Conservation (phyloP, 495 filamentous ascomycete genomes). For the Neurospora sp. region DNA sequence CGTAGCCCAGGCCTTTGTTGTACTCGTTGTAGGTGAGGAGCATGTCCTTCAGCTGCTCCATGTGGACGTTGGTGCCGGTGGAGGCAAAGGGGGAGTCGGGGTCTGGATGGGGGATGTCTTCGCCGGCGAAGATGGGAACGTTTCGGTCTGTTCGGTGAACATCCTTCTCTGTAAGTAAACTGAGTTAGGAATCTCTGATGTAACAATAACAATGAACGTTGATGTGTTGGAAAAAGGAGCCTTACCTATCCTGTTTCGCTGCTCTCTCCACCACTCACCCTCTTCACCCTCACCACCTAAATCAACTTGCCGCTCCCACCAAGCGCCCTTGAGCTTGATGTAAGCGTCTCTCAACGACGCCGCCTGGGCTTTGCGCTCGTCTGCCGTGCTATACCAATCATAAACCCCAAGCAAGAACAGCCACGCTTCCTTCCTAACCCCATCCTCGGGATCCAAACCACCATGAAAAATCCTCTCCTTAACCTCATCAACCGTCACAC, state of each 20-base stretch:
- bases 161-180: constrained; percentile 70
- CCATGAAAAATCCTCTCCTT: constrained; percentile 96
- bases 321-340: constrained; percentile 81
- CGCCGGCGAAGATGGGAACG: constrained; percentile 86
- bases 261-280: constrained; percentile 92
- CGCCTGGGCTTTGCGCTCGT: constrained; percentile 69
- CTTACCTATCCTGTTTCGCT: constrained; percentile 85
- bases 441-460: constrained; percentile 78
- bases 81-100: constrained; percentile 91
- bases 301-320: constrained; percentile 93
- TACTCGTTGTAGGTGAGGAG: constrained; percentile 96
- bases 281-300: constrained; percentile 63
- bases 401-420: constrained; percentile 85
- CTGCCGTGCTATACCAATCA: constrained; percentile 74
- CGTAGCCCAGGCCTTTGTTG: constrained; percentile 86
- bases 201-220: not conserved
- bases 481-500: constrained; percentile 77
- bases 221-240: not conserved
- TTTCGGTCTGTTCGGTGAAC: constrained; percentile 93
- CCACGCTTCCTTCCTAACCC: constrained; percentile 93
- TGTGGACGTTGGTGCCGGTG: constrained; percentile 87
- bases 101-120: constrained; percentile 97
- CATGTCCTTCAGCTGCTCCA: constrained; percentile 99
- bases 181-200: constrained; percentile 8
- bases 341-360: constrained; percentile 89